Base-by-base conservation (phyloP, 108 stramenopile species). In the Pseudonitzschia multistriata region DNA sequence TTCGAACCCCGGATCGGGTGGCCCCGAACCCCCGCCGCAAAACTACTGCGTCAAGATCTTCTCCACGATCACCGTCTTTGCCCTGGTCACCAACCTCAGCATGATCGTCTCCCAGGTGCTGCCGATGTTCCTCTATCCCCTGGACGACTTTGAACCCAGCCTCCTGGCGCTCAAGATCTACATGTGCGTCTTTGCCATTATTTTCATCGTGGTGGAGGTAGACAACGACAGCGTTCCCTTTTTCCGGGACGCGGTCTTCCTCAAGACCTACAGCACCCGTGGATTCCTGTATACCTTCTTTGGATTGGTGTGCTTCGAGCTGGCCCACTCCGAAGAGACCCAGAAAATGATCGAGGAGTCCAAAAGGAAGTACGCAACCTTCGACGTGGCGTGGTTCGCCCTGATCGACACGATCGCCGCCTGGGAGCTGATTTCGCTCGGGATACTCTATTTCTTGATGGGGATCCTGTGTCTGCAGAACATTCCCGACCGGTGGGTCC, bases 211-310 rank as follows among this genome's bases (percentile, higher is more conserved):
- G 10, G 75, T 86, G 19, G 92, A 93, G 67, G 62, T 36, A 35
- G 78, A 74, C 56, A 53, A 70, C 3, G 21, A 22, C 50, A 81
- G 81, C 5, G 36, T 79, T 28, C 60, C 77, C 28, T 83, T 72
- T 53, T 27, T 86, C 0, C 54, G 68, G 22, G 47, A 70, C 19
- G 66, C 74, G 13, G 8, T 25, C 22, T 75, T 86, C 30, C 47
- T 92, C 39, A 74, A 81, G 45, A 68, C 62, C 24, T 81, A 81
- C 37, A 45, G 37, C 47, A 74, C 75, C 25, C 79, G 88, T 30
- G 92, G 92, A 19, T 88, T 93, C 50, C 35, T 93, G 36, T 93
- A 93, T 56, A 79, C 89, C 62, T 93, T 93, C 56, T 68, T 93
- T 57, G 92, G 92, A 17, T 57, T 93, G 48, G 76, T 86, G 47